Base-by-base conservation (phyloP, 169 alveolate species). In the Plasmodium knowlesi region DNA sequence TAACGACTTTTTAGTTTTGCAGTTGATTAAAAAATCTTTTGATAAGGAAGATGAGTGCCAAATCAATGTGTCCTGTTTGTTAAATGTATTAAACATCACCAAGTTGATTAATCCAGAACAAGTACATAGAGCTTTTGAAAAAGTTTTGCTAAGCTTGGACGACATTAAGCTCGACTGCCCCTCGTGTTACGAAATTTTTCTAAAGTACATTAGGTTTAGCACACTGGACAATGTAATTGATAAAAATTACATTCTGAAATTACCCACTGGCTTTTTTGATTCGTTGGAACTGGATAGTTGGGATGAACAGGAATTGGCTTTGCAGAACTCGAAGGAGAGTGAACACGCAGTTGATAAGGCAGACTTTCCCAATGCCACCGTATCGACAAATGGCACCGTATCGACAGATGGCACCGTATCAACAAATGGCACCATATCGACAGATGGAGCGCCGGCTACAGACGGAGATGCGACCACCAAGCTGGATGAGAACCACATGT, bases 91-190 rank as follows among this genome's bases (percentile, higher is more conserved):
- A 30, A 89, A 37, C 53, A 89, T 89, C 53, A 89, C 94, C 25
- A 89, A 89, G 34, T 89, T 89, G 61, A 89, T 89, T 39, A 89
- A 14, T 12, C 74, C 88, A 43, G 94, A 89, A 61, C 94, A 89
- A 79, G 90, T 89, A 30, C 89, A 89, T 14, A 89, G 94, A 79
- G 94, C 94, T 41, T 89, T 89, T 89, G 94, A 89, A 73, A 89
- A 89, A 78, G 82, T 89, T 43, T 19, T 89, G 50, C 34, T 89
- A 19, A 89, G 94, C 72, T 79, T 89, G 82, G 94, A 89, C 28
- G 94, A 89, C 82, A 89, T 89, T 34, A 89, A 89, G 73, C 82
- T 89, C 53, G 94, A 89, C 46, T 89, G 94, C n/a, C 94, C 94
- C 3, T 43, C n/a, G 37, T 89, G 94, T 57, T 89, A 89, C 79